Evolutionary conservation across 345 rosid species (phyloP).

Genomic region (Rhodamnia argentea): DNA sequence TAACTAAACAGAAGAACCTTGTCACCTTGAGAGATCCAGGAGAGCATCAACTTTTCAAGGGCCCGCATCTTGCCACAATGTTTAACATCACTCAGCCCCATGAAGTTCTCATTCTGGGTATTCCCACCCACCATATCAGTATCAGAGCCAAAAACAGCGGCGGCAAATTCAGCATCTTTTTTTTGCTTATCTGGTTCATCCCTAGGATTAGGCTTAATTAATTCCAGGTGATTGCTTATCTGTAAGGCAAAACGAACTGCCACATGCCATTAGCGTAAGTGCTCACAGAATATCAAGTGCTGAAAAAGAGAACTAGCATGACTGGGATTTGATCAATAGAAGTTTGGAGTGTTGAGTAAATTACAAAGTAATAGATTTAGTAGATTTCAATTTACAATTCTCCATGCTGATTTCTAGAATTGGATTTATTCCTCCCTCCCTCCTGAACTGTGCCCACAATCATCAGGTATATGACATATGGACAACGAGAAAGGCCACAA

Average conservation of each 20-base stretch:
- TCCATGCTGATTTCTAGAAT: neutral
- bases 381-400: neutral
- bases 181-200: constrained; percentile 82
- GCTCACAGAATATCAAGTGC: neutral
- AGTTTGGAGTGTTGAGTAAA: neutral
- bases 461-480: neutral
- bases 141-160: constrained; percentile 76
- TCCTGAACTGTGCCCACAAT: neutral
- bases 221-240: constrained; percentile 96
- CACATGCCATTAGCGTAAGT: neutral
- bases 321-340: neutral
- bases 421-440: neutral
- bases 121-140: constrained; percentile 72
- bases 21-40: constrained; percentile 84
- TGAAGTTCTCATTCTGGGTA: constrained; percentile 61
- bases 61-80: constrained; percentile 95
- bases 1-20: constrained; percentile 92
- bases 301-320: neutral
- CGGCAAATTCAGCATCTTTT: constrained; percentile 83
- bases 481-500: neutral
- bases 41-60: constrained; percentile 65
- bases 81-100: constrained; percentile 71
- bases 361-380: neutral
- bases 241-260: constrained; percentile 8
- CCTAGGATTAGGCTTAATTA: constrained; percentile 84